These are phyloP conservation scores for Epichloe gansuensis DNA, from an alignment of 2,329 filamentous ascomycete genomes.

Conservation along the genomic window DNA sequence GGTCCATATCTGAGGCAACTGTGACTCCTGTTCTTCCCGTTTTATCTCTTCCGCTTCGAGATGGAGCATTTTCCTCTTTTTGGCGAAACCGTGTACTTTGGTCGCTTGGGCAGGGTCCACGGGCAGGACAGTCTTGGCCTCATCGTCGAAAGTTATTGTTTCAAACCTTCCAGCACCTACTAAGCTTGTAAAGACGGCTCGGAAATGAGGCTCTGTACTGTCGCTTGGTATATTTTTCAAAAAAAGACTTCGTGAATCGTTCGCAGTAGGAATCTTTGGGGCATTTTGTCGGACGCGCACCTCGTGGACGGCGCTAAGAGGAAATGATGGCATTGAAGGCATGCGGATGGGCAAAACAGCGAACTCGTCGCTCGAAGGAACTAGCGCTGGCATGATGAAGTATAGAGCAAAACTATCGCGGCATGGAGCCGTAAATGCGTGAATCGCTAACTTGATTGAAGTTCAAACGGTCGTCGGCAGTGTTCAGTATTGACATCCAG, in stretches of 20 bases:
- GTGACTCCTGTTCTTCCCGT: constrained; percentile 43
- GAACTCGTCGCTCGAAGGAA: constrained; percentile 40
- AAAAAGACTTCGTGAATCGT: constrained; percentile 78
- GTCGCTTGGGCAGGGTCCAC: constrained; percentile 37
- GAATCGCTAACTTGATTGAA: neutral
- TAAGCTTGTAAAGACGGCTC: constrained; percentile 59
- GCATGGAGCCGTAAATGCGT: neutral
- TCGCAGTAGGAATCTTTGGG: constrained; percentile 60
- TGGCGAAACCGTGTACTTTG: constrained; percentile 23
- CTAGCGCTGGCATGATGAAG: constrained; percentile 16
- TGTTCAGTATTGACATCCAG: no score
- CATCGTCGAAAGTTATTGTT: constrained; percentile 59
- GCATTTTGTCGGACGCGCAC: constrained; percentile 76
- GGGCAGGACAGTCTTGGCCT: constrained; percentile 29
- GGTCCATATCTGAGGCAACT: constrained; percentile 62
- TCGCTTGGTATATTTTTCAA: constrained; percentile 82
- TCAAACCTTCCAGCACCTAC: constrained; percentile 71
- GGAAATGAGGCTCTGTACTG: constrained; percentile 64
- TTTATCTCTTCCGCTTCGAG: constrained; percentile 43
- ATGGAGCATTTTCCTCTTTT: constrained; percentile 29
- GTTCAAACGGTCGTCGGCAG: no score
- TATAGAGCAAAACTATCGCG: no score
- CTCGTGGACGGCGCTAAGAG: constrained; percentile 57
- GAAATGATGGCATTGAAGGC: constrained; percentile 48
- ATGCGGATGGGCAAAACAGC: constrained; percentile 56